Conservation (phyloP, 2,329 filamentous ascomycete species). For the Emergomyces pasteurianus region DNA sequence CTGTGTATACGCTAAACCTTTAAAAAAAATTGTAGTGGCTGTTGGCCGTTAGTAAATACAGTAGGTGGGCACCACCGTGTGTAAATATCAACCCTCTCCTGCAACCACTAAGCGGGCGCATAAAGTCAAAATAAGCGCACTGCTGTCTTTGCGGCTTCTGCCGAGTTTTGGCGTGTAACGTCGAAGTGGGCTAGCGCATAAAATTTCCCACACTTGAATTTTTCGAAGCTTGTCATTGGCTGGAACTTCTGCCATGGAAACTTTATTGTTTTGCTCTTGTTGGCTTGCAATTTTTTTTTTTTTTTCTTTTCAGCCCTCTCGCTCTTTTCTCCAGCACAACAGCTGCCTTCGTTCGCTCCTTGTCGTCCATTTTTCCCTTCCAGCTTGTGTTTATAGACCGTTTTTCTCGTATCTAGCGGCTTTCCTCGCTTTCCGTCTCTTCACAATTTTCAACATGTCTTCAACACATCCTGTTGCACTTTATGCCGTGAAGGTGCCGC, state of each 20-base stretch:
- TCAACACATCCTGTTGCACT: slow-evolving; percentile 56
- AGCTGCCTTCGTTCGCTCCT: slow-evolving; percentile 1
- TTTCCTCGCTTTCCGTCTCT: neutral
- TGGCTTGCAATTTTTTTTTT: slow-evolving; percentile 11
- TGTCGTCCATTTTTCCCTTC: slow-evolving; percentile 4
- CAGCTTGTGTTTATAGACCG: neutral
- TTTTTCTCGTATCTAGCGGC: neutral
- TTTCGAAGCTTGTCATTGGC: neutral
- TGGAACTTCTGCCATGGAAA: neutral
- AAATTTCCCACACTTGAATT: neutral
- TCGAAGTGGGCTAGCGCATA: neutral
- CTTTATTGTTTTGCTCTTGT: slow-evolving; percentile 11
- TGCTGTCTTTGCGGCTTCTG: no score
- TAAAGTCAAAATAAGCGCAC: slow-evolving; percentile 2
- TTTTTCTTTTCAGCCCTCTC: slow-evolving; percentile 7
- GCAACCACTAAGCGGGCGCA: neutral
- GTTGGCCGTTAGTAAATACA: no score
- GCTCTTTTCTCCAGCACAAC: slow-evolving; percentile 4
- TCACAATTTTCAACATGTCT: slow-evolving; percentile 29
- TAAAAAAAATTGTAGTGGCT: no score
- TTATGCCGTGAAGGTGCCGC: slow-evolving; percentile 84
- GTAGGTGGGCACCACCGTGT: no score
- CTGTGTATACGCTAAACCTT: no score
- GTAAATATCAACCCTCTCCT: no score
- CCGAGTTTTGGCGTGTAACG: neutral